A percentile compares a stretch with the other conserved stretches of the same genome.
These are phyloP conservation scores for Sphagnurus paluster DNA, from an alignment of 1,284 basidiomycete genomes.

Conservation along the genomic window DNA sequence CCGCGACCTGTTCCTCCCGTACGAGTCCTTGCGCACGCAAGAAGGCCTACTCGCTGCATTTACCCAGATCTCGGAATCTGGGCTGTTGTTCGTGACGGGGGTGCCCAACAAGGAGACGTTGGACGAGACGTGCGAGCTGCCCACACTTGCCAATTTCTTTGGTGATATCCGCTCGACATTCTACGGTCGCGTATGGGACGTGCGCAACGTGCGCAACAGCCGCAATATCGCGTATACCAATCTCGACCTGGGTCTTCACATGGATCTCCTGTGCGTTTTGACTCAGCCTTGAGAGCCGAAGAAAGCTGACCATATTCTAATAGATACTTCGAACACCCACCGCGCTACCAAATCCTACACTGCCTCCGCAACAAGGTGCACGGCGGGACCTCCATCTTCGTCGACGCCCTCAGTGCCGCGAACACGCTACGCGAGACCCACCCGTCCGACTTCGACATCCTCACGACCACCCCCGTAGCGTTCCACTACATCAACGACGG, in stretches of 20 bases:
- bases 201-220: slow-evolving; percentile 73
- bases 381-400: slow-evolving; percentile 89
- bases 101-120: slow-evolving; percentile 42
- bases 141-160: slow-evolving; percentile 63
- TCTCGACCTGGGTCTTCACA: slow-evolving; percentile 86
- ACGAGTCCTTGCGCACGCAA: slow-evolving; percentile 42
- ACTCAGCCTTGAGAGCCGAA: background rate
- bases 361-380: slow-evolving; percentile 82
- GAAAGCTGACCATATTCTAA: background rate
- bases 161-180: slow-evolving; percentile 86
- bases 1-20: slow-evolving; percentile 50
- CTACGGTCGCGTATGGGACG: slow-evolving; percentile 92
- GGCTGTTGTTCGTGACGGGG: slow-evolving; percentile 55
- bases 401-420: slow-evolving; percentile 79
- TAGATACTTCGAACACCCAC: slow-evolving; percentile 88
- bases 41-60: slow-evolving; percentile 50
- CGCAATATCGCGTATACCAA: slow-evolving; percentile 96
- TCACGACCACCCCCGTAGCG: slow-evolving; percentile 66
- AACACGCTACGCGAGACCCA: slow-evolving; percentile 50
- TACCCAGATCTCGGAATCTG: slow-evolving; percentile 54
- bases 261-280: slow-evolving; percentile 78
- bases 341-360: slow-evolving; percentile 90
- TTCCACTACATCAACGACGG: slow-evolving; percentile 94
- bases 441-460: slow-evolving; percentile 57
- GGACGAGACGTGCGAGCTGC: slow-evolving; percentile 64